Evolutionary conservation across 306 rosid genomes (phyloP), one percentile per base, ranked within the genome.

Genomic region (Inga laurina): DNA sequence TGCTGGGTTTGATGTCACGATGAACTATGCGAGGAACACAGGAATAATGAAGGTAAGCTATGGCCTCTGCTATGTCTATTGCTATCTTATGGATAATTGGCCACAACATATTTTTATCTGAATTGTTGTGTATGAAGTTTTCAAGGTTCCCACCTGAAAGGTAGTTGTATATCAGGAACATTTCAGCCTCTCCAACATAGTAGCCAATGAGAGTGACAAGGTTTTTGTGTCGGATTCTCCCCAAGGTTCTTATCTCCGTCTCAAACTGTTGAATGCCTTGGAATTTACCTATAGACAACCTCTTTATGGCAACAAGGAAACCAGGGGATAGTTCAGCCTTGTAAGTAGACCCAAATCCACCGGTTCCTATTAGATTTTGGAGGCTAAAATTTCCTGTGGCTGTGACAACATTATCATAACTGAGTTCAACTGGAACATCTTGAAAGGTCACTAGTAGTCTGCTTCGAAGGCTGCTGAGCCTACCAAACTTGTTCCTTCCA

Each of bases 1-100:
- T 92, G 85, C 97, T 90, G n/a, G 97, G 97, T 73, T 92, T 92
- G 81, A 92, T 88, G 72, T 92, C 97, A 34, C 97, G 90, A 69
- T 92, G 97, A 69, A 92, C 90, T 72, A 92, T 88, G 82, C 92
- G 89, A 21, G 97, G 94, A 88, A 84, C 90, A 48, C 94, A 92
- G 24, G 90, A 74, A 81, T 92, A 88, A 75, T 92, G 97, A 73
- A 92, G 97, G 85, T 82, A 92, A 66, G 91, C 85, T 72, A 92
- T 87, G 18, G 93, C 94, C 82, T 86, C 86, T 3, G 93, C 97
- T 48, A 92, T 85, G 87, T 89, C 93, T 51, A 75, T 82, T 49
- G 97, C 89, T 66, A 92, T 89, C 85, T 92, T 92, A 86, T 75
- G 86, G 49, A 92, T 82, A 69, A 92, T 84, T 49, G 84, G 77